These are phyloP conservation scores for Talaromyces borbonicus DNA, from an alignment of 495 filamentous ascomycete genomes.

Conservation along the genomic window DNA sequence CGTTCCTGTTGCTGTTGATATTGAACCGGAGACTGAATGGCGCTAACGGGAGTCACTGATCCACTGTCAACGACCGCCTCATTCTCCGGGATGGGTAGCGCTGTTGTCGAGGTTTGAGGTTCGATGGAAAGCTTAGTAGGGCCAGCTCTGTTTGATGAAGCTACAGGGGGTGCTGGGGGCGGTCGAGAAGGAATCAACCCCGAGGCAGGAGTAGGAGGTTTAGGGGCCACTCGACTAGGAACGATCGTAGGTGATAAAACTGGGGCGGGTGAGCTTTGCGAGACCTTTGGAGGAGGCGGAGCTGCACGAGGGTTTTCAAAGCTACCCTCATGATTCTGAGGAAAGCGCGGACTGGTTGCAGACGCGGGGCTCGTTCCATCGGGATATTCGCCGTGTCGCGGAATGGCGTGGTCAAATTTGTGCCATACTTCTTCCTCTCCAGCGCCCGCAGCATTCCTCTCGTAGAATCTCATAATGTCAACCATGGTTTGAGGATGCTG, in stretches of 20 bases:
- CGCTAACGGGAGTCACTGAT: slow-evolving; percentile 16
- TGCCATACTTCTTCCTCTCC: slow-evolving; percentile 83
- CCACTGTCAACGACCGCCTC: slow-evolving; percentile 45
- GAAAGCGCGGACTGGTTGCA: slow-evolving; percentile 85
- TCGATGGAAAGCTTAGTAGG: slow-evolving; percentile 11
- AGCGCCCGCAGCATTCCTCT: slow-evolving; percentile 75
- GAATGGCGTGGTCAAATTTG: slow-evolving; percentile 83
- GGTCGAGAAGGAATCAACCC: slow-evolving; percentile 29
- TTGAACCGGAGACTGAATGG: slow-evolving; percentile 33
- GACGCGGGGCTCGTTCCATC: slow-evolving; percentile 45
- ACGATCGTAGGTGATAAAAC: slow-evolving; percentile 21
- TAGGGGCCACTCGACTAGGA: slow-evolving; percentile 35
- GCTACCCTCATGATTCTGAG: slow-evolving; percentile 80
- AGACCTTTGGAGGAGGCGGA: slow-evolving; percentile 69
- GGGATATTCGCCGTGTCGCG: slow-evolving; percentile 41
- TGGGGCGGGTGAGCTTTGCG: slow-evolving; percentile 14
- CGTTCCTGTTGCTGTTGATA: slow-evolving; percentile 85
- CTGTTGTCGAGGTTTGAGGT: slow-evolving; percentile 15
- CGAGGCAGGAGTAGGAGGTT: slow-evolving; percentile 22
- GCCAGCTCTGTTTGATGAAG: slow-evolving; percentile 17
- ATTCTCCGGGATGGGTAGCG: slow-evolving; percentile 35
- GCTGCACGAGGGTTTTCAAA: slow-evolving; percentile 95
- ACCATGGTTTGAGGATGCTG: slow-evolving; percentile 90
- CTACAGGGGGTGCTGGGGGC: slow-evolving; percentile 42
- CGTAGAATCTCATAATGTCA: slow-evolving; percentile 93